Percentiles rank a stretch among this genome's conserved stretches.
Conservation (phyloP, 1,284 basidiomycete species). For the Cryptococcus sp. region DNA sequence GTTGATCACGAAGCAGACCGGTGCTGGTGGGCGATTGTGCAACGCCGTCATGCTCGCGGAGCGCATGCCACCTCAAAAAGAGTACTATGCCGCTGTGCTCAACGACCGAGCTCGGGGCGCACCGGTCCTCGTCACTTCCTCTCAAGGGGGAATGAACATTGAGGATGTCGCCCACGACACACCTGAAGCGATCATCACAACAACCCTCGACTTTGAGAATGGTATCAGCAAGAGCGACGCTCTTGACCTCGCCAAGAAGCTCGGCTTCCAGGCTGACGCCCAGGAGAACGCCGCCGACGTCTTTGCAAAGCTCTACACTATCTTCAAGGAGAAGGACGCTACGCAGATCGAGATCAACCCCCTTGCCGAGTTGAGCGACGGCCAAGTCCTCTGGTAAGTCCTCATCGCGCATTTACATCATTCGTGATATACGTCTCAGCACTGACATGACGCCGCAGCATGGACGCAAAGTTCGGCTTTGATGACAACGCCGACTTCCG, state of each 20-base stretch:
- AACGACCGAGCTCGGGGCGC: constrained; percentile 90
- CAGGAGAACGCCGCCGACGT: constrained; percentile 86
- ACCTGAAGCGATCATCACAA: constrained; percentile 93
- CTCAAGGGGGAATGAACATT: constrained; percentile 96
- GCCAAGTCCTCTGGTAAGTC: constrained; percentile 84
- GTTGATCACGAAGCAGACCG: constrained; percentile 99
- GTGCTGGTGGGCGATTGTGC: constrained; percentile 86
- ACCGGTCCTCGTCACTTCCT: constrained; percentile 90
- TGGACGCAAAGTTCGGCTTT: constrained; percentile 99
- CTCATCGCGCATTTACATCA: not conserved
- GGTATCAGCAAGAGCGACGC: constrained; percentile 77
- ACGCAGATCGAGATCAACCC: constrained; percentile 99
- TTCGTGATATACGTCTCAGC: not conserved
- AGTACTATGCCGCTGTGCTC: constrained; percentile 97
- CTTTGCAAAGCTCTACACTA: constrained; percentile 91
- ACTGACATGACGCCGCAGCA: constrained; percentile 59
- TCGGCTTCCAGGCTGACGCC: constrained; percentile 81
- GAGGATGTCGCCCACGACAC: constrained; percentile 99
- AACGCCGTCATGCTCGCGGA: constrained; percentile 99
- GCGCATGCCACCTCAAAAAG: constrained; percentile 87
- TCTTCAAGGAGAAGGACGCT: constrained; percentile 99
- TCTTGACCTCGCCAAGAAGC: constrained; percentile 77
- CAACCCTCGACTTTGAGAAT: constrained; percentile 82
- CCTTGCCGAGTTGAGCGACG: constrained; percentile 91
- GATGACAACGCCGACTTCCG: constrained; percentile 99